Percentiles rank a stretch among this genome's conserved stretches.
phyloP scores from a whole-genome alignment of 1,139 yeast species.

The Suhomyces wounanorum region DNA sequence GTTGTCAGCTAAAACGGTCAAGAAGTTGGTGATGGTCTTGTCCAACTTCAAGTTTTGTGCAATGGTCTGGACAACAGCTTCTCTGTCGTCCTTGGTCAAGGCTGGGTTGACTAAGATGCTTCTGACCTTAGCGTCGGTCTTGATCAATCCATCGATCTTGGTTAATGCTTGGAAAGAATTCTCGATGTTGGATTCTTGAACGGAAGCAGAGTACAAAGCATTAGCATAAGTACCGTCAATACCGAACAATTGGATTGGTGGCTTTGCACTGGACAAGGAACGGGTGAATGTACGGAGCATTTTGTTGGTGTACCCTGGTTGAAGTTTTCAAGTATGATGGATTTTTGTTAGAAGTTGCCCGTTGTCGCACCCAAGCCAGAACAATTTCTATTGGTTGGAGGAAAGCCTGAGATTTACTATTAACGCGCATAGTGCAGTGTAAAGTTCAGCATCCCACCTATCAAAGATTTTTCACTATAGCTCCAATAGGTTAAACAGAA shows the following conservation, averaged over 20 bases:
- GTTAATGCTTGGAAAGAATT: constrained; percentile 68
- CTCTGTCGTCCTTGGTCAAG: constrained; percentile 73
- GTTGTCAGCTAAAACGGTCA: constrained; percentile 88
- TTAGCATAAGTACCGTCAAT: constrained; percentile 96
- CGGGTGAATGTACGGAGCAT: constrained; percentile 66
- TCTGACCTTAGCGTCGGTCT: constrained; percentile 63
- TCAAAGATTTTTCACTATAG: constrained; percentile 9
- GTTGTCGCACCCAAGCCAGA: constrained; percentile 9
- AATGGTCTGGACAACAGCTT: constrained; percentile 63
- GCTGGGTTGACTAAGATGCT: constrained; percentile 80
- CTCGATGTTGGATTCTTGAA: constrained; percentile 76
- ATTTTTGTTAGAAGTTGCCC: constrained; percentile 12
- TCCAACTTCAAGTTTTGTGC: constrained; percentile 64
- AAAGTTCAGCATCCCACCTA: constrained; percentile 4
- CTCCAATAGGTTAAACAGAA: neutral
- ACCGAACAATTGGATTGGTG: constrained; percentile 94
- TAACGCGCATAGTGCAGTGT: constrained; percentile 1
- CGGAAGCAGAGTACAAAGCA: constrained; percentile 91
- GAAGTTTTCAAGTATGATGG: constrained; percentile 4
- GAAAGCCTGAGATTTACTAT: constrained; percentile 6
- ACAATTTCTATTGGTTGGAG: constrained; percentile 10
- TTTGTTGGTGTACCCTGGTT: constrained; percentile 9
- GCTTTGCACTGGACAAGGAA: constrained; percentile 74
- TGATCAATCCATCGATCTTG: constrained; percentile 57
- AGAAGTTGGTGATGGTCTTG: constrained; percentile 75